A percentile compares a stretch with the other conserved stretches of the same genome.
Conservation (phyloP, 1,284 basidiomycete genomes). For the Apiotrichum brassicae region DNA sequence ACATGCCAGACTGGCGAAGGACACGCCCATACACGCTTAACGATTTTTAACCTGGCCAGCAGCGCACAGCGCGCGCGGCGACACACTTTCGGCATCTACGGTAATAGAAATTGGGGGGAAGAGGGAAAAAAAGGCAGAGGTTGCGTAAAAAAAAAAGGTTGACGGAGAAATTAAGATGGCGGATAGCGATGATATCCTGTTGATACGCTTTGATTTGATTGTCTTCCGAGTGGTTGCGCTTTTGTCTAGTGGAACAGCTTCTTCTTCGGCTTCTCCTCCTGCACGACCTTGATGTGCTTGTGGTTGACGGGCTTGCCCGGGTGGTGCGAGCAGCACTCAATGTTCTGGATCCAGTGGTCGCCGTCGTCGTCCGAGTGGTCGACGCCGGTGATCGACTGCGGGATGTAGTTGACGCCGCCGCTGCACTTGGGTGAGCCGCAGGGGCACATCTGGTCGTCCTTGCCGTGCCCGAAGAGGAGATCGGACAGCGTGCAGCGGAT, state of each 20-base stretch:
- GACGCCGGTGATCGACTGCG: slow-evolving; percentile 40
- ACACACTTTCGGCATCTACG: too few species aligned
- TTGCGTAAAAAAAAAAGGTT: not conserved
- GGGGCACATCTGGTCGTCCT: slow-evolving; percentile 70
- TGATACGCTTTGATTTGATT: too few species aligned
- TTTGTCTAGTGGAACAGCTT: slow-evolving; percentile 45
- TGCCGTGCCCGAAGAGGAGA: slow-evolving; percentile 71
- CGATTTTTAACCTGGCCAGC: too few species aligned
- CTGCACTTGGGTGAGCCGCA: slow-evolving; percentile 53
- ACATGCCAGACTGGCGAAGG: too few species aligned
- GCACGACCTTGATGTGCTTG: slow-evolving; percentile 47
- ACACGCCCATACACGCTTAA: too few species aligned
- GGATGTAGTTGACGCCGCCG: slow-evolving; percentile 46
- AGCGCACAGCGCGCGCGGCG: too few species aligned
- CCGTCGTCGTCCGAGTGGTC: slow-evolving; percentile 43
- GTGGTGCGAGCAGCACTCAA: slow-evolving; percentile 60
- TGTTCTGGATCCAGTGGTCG: slow-evolving; percentile 60
- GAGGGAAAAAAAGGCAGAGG: too few species aligned
- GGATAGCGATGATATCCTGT: too few species aligned
- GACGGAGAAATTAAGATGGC: not conserved
- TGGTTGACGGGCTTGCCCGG: slow-evolving; percentile 43
- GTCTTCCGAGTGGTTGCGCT: too few species aligned
- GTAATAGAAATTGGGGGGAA: too few species aligned
- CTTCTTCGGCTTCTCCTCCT: slow-evolving; percentile 45
- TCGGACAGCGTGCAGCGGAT: slow-evolving; percentile 91